These are phyloP conservation scores for Catenaria anguillulae DNA, from an alignment of 371 early-diverging fungal genomes.

Conservation along the genomic window DNA sequence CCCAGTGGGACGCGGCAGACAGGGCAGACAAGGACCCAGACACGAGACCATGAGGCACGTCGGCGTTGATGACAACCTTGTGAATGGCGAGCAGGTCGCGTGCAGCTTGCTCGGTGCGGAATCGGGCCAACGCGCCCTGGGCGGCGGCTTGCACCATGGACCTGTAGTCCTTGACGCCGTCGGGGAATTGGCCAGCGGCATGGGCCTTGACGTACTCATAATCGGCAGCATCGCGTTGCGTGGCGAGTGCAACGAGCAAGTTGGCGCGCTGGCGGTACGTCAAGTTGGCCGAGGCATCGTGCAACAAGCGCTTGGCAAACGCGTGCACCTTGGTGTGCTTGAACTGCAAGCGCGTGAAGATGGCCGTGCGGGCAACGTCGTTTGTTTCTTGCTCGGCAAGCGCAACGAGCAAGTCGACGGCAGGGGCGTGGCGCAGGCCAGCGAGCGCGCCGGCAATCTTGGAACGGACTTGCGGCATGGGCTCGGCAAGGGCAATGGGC, in stretches of 20 bases:
- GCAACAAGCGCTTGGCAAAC: not conserved
- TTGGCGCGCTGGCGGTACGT: not conserved
- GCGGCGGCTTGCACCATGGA: not conserved
- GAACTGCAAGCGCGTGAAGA: conserved; percentile 17
- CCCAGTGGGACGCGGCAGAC: conserved; percentile 14
- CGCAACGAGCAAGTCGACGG: conserved; percentile 26
- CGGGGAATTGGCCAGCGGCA: not conserved
- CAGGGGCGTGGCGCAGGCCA: conserved; percentile 4
- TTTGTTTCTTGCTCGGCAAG: conserved; percentile 26
- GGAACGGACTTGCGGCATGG: conserved; percentile 28
- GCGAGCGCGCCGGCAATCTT: conserved; percentile 12
- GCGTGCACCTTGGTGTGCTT: conserved; percentile 14
- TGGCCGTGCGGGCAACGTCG: not conserved
- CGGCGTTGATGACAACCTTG: not conserved
- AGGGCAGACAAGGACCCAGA: not conserved
- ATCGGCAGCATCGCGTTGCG: not conserved
- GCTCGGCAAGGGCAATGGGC: conserved; percentile 19
- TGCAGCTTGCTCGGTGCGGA: not conserved
- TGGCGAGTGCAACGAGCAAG: not conserved
- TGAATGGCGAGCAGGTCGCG: not conserved
- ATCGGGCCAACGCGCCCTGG: not conserved
- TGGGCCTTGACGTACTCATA: not conserved
- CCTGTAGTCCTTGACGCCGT: not conserved
- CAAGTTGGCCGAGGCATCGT: not conserved
- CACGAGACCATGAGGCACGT: not conserved